These are phyloP conservation scores for Lonicera japonica DNA, from an alignment of 129 eudicot genomes.

Conservation along the genomic window DNA sequence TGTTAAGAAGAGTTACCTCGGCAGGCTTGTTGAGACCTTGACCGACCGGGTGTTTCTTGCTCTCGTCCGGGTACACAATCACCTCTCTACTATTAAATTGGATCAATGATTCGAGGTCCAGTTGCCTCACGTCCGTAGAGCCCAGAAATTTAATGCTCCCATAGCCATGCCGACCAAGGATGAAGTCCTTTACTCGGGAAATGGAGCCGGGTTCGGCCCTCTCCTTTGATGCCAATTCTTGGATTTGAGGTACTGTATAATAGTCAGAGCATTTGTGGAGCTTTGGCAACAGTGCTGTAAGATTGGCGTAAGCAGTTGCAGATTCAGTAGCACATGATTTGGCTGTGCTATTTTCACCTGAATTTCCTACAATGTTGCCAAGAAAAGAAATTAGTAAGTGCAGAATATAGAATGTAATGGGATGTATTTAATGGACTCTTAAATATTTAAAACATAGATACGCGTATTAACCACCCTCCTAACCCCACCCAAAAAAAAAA, in stretches of 20 bases:
- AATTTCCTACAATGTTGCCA: neutral
- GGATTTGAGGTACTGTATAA: constrained; percentile 51
- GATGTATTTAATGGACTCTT: no score
- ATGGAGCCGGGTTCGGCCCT: constrained; percentile 54
- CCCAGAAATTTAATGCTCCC: constrained; percentile 64
- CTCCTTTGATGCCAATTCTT: constrained; percentile 51
- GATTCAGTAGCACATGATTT: neutral
- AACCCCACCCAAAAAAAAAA: no score
- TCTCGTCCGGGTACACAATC: constrained; percentile 51
- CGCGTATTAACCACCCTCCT: no score
- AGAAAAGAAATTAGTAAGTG: neutral
- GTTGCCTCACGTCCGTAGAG: constrained; percentile 47
- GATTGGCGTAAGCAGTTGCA: constrained; percentile 8
- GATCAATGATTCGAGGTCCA: constrained; percentile 44
- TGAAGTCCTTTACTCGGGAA: constrained; percentile 59
- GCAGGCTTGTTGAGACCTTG: constrained; percentile 77
- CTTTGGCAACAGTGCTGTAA: constrained; percentile 33
- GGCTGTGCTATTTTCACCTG: constrained; percentile 7
- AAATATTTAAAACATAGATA: no score
- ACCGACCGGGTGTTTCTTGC: constrained; percentile 57
- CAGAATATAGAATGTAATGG: no score
- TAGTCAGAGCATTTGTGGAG: constrained; percentile 43
- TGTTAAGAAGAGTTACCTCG: constrained; percentile 59
- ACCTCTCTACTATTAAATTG: constrained; percentile 60
- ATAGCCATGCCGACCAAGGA: constrained; percentile 53